Evolutionary conservation across 306 rosid genomes (phyloP), one percentile per base, ranked within the genome.

Genomic region (Cicer cuneatum): DNA sequence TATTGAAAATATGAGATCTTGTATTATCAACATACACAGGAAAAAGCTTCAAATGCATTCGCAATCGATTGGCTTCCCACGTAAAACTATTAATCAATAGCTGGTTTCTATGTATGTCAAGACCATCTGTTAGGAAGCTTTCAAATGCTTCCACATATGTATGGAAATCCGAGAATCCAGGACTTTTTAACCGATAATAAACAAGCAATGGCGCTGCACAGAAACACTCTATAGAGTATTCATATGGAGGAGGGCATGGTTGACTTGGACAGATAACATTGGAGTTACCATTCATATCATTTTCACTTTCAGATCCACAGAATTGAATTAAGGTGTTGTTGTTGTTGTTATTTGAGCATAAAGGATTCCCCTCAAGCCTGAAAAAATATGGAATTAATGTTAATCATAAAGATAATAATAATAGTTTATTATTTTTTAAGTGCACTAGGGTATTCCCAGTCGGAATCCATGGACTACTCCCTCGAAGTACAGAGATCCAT

Each of bases 341-440:
- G 69, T 38, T 24, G 33, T 24, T 41, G 76, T 80, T 78, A 76
- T 81, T 78, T 41, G 63, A 48, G 79, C 99, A 94, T 33, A 87
- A 64, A 39, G 96, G 99, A 89, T 94, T 94, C 73, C 99, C 99
- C 37, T 45, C 60, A 73, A 94, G 93, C 97, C 99, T 94, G 90
- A 77, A 80, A 85, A 72, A 16, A 54, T 24, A 46, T 73, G 11
- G 42, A 69, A 46, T 7, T 59, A 12, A 29, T 53, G 11, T 14
- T 8, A 7, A 39, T 8, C 37, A 47, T 42, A 72, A 48, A 42
- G 47, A 52, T 24, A 61, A 5, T 21, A n/a, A 33, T 16, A 11
- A 66, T 19, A 37, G 14, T 53, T 53, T 53, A 19, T 2, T 53
- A 5, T 8, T 15, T 47, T 47, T 47, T 39, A 6, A 39, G 42